These are phyloP conservation scores for Jackrogersella multiformis DNA, from an alignment of 495 filamentous ascomycete genomes.

Conservation along the genomic window DNA sequence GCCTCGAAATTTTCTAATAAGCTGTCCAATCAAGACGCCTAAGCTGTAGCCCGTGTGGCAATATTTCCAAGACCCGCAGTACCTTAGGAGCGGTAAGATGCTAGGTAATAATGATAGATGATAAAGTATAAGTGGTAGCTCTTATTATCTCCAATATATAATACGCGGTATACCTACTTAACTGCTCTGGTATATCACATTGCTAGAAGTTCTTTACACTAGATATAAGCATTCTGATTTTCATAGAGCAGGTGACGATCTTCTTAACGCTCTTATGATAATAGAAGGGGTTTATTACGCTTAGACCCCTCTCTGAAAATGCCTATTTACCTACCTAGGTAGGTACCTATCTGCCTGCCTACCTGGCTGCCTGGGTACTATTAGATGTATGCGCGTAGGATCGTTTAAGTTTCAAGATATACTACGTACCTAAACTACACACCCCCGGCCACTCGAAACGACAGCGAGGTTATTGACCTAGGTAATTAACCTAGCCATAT, in stretches of 20 bases:
- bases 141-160: no score
- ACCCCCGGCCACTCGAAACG: conserved; percentile 28
- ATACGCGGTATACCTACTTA: no score
- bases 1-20: conserved; percentile 14
- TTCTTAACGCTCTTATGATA: no score
- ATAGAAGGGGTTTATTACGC: no score
- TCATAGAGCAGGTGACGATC: conserved; percentile 22
- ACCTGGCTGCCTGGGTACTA: no score
- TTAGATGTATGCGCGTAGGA: conserved; percentile 8
- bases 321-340: background rate
- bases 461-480: conserved; percentile 22
- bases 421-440: conserved; percentile 17
- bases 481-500: conserved; percentile 13
- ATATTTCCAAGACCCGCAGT: conserved; percentile 31
- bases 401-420: conserved; percentile 39
- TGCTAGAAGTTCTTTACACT: conserved; percentile 5
- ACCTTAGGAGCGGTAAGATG: background rate
- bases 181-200: background rate
- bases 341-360: background rate
- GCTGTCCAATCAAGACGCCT: conserved; percentile 1
- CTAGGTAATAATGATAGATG: no score
- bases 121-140: no score
- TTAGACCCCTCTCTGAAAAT: conserved; percentile 26
- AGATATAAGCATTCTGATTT: conserved; percentile 25
- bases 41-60: conserved; percentile 7